These are phyloP conservation scores for maize (Zea mays) DNA, from an alignment of 176 grass and related monocot species.

Conservation along the genomic window DNA sequence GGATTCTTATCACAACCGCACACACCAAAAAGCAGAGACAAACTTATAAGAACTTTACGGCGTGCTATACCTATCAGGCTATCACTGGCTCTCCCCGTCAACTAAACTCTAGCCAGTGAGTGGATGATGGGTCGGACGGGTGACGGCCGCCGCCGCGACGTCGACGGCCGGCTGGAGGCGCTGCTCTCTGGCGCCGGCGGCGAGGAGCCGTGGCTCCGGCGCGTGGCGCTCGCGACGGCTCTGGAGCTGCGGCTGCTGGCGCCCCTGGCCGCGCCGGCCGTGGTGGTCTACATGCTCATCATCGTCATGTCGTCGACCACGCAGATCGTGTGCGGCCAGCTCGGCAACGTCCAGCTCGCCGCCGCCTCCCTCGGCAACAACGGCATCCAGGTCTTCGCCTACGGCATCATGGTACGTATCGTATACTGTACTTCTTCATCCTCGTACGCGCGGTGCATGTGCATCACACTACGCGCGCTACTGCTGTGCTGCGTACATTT, in stretches of 20 bases:
- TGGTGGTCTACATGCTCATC: conserved; percentile 66
- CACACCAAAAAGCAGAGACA: no score
- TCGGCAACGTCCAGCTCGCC: conserved; percentile 75
- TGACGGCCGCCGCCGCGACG: not conserved
- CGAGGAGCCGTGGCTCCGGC: conserved; percentile 1
- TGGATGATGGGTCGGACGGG: conserved; percentile 1
- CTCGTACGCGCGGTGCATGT: not conserved
- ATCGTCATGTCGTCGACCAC: conserved; percentile 62
- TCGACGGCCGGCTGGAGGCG: conserved; percentile 48
- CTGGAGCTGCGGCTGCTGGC: conserved; percentile 58
- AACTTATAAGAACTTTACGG: no score
- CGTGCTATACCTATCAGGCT: no score
- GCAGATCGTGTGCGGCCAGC: conserved; percentile 70
- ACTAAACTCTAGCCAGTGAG: no score
- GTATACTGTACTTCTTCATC: not conserved
- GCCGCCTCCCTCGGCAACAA: conserved; percentile 79
- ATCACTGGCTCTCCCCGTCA: no score
- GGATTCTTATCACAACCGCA: no score
- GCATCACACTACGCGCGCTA: no score
- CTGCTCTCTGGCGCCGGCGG: conserved; percentile 36
- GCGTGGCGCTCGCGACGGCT: conserved; percentile 29
- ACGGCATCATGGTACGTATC: conserved; percentile 59
- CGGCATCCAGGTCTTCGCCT: conserved; percentile 77
- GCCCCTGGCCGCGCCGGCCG: conserved; percentile 55
- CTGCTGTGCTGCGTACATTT: no score